phyloP scores from a whole-genome alignment of 805 yeast species.

The Sugiyamaella lignohabitans region DNA sequence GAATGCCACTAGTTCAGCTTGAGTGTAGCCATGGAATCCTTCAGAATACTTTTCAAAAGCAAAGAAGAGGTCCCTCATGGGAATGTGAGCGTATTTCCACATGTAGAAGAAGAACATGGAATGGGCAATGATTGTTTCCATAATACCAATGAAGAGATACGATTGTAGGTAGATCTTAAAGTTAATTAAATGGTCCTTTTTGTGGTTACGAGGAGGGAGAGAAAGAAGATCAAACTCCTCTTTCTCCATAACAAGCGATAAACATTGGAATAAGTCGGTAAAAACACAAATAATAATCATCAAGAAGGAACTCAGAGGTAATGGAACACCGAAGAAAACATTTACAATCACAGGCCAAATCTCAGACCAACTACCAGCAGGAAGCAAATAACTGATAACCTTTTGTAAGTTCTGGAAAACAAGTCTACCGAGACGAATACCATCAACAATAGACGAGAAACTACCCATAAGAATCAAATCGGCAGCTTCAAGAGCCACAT shows the following conservation, averaged over 20 bases:
- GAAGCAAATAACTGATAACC: conserved; percentile 40
- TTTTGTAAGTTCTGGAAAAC: conserved; percentile 46
- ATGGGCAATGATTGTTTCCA: conserved; percentile 37
- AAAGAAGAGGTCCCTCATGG: conserved; percentile 33
- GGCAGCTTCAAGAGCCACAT: conserved; percentile 21
- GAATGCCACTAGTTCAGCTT: conserved; percentile 23
- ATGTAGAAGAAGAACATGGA: conserved; percentile 35
- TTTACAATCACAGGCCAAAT: conserved; percentile 46
- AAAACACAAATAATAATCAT: conserved; percentile 47
- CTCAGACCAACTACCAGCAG: conserved; percentile 49
- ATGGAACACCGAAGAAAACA: conserved; percentile 45
- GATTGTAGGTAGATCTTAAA: conserved; percentile 37
- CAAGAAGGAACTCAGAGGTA: conserved; percentile 41
- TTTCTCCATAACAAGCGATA: conserved; percentile 40
- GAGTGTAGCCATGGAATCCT: conserved; percentile 17
- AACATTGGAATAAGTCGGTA: conserved; percentile 43
- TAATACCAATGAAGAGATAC: conserved; percentile 40
- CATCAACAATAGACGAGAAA: conserved; percentile 77
- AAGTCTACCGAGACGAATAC: conserved; percentile 80
- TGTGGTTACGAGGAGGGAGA: conserved; percentile 39
- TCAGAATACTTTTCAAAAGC: conserved; percentile 32
- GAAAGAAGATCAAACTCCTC: conserved; percentile 39
- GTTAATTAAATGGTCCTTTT: conserved; percentile 39
- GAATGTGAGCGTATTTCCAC: conserved; percentile 34
- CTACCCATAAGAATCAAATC: conserved; percentile 17